Base-by-base conservation (phyloP, 768 basidiomycete genomes). In the Boletus edulis region DNA sequence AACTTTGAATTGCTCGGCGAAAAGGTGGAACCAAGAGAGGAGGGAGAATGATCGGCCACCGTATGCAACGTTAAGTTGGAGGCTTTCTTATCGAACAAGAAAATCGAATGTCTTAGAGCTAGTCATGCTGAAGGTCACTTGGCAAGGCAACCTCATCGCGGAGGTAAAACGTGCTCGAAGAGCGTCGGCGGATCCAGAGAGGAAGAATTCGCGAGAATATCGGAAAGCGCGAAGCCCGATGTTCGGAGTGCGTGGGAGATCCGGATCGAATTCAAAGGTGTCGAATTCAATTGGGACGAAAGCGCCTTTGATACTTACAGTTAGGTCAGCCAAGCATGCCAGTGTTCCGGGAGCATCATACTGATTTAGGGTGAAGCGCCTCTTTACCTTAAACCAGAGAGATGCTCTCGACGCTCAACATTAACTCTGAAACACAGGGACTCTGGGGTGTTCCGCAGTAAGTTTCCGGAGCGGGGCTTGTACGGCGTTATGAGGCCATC, bases 211-310 rank as follows among this genome's bases (percentile, higher is more conserved):
- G 40, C 53, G 53, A 37, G 24, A 24, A 54, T 13, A 4, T 29
- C 53, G 53, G 53, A 42, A 4, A 35, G 7, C 24, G 11, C 18
- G 35, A 43, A 43, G 54, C 34, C 41, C 54, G 54, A 44, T 49
- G 41, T 18, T 54, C 54, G 54, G 41, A 12, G 27, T 1, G 20
- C 35, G 53, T 54, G 46, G 14, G 53, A 54, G 15, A 34, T 48
- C 32, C 8, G 13, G 12, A 37, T 6, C 6, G 17, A 18, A 10
- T 31, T 46, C 31, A 32, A 29, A 15, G 15, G 37, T 34, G 14
- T 40, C 45, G 40, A 47, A 15, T 35, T 35, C 3, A 17, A 41
- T 29, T 29, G 32, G 50, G 15, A 17, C 50, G 7, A n/a, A 27
- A 27, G 34, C 34, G 13, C 34, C 34, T 35, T 6, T 35, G 34